Percentiles rank a stretch among this genome's conserved stretches.
Conservation (phyloP, 495 filamentous ascomycete genomes). For the Neurospora sp. region DNA sequence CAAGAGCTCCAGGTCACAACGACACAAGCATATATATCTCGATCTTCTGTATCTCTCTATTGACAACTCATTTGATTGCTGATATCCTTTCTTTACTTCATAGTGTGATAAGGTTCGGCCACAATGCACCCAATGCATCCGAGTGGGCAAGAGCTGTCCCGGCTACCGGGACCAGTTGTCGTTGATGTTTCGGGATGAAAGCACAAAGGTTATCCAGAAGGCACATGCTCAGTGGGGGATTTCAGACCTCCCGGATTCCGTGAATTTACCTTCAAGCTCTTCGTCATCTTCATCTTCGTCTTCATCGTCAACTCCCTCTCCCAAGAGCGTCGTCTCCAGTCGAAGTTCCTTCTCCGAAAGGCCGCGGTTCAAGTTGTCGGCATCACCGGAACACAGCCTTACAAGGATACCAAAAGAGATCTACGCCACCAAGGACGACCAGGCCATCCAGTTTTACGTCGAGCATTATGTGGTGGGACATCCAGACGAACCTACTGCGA, state of each 20-base stretch:
- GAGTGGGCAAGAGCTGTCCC: conserved; percentile 47
- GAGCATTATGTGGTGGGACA: conserved; percentile 37
- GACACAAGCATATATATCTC: background rate
- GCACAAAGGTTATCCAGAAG: conserved; percentile 54
- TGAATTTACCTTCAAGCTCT: conserved; percentile 16
- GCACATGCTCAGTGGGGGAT: conserved; percentile 46
- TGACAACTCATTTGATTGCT: background rate
- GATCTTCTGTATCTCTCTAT: background rate
- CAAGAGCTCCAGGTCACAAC: background rate
- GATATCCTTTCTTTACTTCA: background rate
- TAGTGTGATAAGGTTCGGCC: conserved; percentile 59
- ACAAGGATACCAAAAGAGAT: conserved; percentile 10
- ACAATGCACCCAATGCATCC: conserved; percentile 56
- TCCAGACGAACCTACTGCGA: conserved; percentile 33
- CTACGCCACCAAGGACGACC: conserved; percentile 25
- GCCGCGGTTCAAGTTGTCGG: conserved; percentile 2
- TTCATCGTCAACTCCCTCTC: conserved; percentile 2
- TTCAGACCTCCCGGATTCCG: conserved; percentile 6
- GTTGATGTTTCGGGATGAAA: conserved; percentile 66
- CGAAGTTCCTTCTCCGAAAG: background rate
- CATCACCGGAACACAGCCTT: background rate
- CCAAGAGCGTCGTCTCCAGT: conserved; percentile 5
- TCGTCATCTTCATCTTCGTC: conserved; percentile 16
- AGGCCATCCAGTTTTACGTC: conserved; percentile 37
- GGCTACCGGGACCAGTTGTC: conserved; percentile 61